These are phyloP conservation scores for Physaria fendleri DNA, from an alignment of 345 rosid genomes.

Conservation along the genomic window DNA sequence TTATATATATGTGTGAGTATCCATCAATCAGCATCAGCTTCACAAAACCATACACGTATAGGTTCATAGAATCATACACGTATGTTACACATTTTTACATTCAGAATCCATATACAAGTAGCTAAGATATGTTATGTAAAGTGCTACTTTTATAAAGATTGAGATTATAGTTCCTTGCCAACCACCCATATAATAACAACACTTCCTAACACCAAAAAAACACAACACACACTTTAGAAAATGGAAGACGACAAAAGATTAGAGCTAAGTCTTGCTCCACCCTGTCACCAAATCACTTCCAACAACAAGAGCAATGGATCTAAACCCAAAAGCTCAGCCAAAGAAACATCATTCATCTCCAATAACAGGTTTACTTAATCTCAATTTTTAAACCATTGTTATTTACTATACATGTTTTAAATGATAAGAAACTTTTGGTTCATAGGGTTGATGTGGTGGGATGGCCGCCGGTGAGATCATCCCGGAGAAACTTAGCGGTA, in stretches of 20 bases:
- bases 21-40: conserved; percentile 5
- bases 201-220: conserved; percentile 8
- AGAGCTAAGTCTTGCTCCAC: conserved; percentile 93
- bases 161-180: conserved; percentile 20
- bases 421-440: not conserved
- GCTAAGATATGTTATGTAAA: too few relatives aligned
- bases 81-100: conserved; percentile 16
- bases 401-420: not conserved
- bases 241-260: conserved; percentile 67
- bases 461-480: conserved; percentile 97
- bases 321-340: conserved; percentile 18
- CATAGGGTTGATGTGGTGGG: conserved; percentile 91
- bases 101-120: conserved; percentile 17
- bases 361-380: conserved; percentile 33
- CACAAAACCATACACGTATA: too few relatives aligned
- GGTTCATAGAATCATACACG: conserved; percentile 21
- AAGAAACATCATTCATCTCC: conserved; percentile 37
- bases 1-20: not conserved
- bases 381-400: not conserved
- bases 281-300: conserved; percentile 53
- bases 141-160: conserved; percentile 23
- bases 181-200: conserved; percentile 28
- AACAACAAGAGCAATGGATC: conserved; percentile 24
- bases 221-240: conserved; percentile 19
- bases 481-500: conserved; percentile 64